Conservation (phyloP, 805 yeast genomes). For the Groenewaldozyma tartarivorans region DNA sequence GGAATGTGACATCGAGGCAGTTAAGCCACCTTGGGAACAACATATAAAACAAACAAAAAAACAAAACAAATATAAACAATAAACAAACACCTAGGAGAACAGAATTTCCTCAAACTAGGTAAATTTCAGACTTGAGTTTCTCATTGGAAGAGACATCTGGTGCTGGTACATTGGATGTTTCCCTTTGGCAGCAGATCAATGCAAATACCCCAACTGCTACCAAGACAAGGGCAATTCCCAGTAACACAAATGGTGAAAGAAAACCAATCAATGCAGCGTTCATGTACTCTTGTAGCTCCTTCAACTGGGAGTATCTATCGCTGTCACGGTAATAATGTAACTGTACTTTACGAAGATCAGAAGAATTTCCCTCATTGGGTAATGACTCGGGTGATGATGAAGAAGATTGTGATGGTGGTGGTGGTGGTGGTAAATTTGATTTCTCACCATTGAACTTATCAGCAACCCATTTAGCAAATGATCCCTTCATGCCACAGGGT, state of each 20-base stretch:
- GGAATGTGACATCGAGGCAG: too few species aligned
- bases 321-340: constrained; percentile 21
- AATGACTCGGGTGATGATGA: background rate
- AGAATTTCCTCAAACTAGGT: too few species aligned
- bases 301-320: constrained; percentile 9
- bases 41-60: too few species aligned
- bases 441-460: background rate
- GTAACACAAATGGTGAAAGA: constrained; percentile 17
- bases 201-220: constrained; percentile 15
- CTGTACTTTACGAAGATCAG: constrained; percentile 16
- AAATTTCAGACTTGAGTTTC: too few species aligned
- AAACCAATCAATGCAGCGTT: constrained; percentile 14
- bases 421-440: too few species aligned
- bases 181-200: too few species aligned
- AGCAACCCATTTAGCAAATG: background rate
- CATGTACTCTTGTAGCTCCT: constrained; percentile 11
- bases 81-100: too few species aligned
- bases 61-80: too few species aligned
- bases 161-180: too few species aligned
- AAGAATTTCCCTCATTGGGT: background rate
- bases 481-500: background rate
- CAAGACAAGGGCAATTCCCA: constrained; percentile 10
- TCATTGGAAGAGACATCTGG: too few species aligned
- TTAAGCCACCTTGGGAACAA: too few species aligned
- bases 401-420: background rate